phyloP scores from a whole-genome alignment of 441 rosid species.

The Euphorbia corollata region DNA sequence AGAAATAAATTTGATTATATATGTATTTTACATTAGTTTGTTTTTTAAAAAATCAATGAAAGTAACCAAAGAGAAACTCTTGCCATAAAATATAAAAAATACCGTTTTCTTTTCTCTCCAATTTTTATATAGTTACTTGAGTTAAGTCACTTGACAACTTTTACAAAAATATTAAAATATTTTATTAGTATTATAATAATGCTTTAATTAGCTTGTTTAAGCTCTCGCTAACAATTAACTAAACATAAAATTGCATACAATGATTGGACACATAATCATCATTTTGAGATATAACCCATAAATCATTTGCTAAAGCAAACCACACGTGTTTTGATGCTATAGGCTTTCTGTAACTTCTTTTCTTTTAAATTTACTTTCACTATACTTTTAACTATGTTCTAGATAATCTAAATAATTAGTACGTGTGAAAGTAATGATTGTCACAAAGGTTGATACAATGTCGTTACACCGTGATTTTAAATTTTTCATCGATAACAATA shows the following conservation, averaged over 20 bases:
- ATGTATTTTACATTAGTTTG: too few relatives aligned
- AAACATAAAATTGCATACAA: constrained; percentile 5
- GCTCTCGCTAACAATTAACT: constrained; percentile 7
- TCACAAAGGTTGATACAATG: too few relatives aligned
- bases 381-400: constrained; percentile 8
- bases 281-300: neutral
- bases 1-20: too few relatives aligned
- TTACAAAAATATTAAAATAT: constrained; percentile 8
- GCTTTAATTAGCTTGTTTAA: constrained; percentile 5
- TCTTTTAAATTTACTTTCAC: neutral
- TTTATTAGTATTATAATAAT: neutral
- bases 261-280: constrained; percentile 15
- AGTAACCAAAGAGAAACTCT: too few relatives aligned
- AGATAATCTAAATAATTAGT: constrained; percentile 12
- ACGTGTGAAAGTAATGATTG: neutral
- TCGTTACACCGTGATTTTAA: too few relatives aligned
- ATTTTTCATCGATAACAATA: too few relatives aligned
- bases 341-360: constrained; percentile 10
- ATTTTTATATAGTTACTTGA: neutral
- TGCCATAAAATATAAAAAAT: too few relatives aligned
- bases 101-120: neutral
- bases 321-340: constrained; percentile 22
- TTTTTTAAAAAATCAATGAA: too few relatives aligned
- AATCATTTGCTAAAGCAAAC: constrained; percentile 10
- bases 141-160: neutral